Percentiles rank a stretch among this genome's conserved stretches.
Conservation (phyloP, 495 filamentous ascomycete genomes). For the Rhizodiscina lignyota region DNA sequence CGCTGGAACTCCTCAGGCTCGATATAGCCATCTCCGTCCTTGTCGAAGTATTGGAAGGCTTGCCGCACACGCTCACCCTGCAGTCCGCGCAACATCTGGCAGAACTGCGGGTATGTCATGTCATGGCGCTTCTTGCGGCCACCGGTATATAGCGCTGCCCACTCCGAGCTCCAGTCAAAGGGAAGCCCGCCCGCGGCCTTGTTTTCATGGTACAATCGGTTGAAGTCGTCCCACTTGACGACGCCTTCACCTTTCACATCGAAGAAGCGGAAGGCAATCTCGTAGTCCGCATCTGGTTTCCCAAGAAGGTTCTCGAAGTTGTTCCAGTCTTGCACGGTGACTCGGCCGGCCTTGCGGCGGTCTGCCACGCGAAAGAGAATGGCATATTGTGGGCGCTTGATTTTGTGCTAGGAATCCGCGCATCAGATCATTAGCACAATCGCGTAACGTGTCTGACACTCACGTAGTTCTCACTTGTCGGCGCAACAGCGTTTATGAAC, state of each 20-base stretch:
- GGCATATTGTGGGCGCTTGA: conserved; percentile 82
- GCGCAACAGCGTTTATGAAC: conserved; percentile 84
- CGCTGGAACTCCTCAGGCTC: conserved; percentile 90
- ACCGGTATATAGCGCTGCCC: conserved; percentile 89
- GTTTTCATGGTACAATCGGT: conserved; percentile 63
- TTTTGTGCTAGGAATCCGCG: conserved; percentile 59
- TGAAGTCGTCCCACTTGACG: conserved; percentile 78
- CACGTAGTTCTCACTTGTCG: conserved; percentile 78
- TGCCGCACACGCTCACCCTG: conserved; percentile 92
- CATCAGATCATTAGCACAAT: conserved; percentile 2
- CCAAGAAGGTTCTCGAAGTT: conserved; percentile 83
- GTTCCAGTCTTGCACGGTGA: conserved; percentile 73
- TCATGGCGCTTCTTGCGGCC: conserved; percentile 67
- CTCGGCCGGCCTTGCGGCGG: conserved; percentile 46
- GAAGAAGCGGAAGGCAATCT: conserved; percentile 95
- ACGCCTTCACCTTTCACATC: conserved; percentile 64
- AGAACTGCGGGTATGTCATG: conserved; percentile 92
- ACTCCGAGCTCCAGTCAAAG: conserved; percentile 93
- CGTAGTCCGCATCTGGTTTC: conserved; percentile 95
- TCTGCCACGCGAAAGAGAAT: conserved; percentile 88
- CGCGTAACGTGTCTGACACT: conserved; percentile 19
- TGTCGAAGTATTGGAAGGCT: conserved; percentile 84
- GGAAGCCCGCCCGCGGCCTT: conserved; percentile 68
- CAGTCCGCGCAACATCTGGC: conserved; percentile 91
- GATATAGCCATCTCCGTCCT: conserved; percentile 91